Base-by-base conservation (phyloP, 148 eudicot species). In the Fagopyrum tataricum region DNA sequence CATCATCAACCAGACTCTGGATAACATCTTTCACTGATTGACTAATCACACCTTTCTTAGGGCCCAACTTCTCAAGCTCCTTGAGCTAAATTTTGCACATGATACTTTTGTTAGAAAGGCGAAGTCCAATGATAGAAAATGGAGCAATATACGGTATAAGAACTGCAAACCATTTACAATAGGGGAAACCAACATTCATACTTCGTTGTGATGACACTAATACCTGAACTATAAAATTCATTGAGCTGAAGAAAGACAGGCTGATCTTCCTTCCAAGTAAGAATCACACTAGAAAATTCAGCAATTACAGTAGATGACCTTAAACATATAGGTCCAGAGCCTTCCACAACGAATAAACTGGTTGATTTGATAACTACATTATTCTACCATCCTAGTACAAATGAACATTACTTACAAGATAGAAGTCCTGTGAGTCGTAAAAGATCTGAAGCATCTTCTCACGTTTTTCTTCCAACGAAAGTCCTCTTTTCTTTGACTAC, bases 21-120 rank as follows among this genome's bases (percentile, higher is more conserved):
- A 91, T 44, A 67, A 95, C 97, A 87, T 95, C 98, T 80, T 94
- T 95, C 69, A 95, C 98, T 67, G 98, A 91, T 67, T 95, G 98
- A 75, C 81, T 85, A 79, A 95, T 95, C 26, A 95, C 98, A 77
- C 97, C 98, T 84, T 94, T 95, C 81, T 88, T 95, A 18, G 98
- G 97, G 51, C 98, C 98, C 82, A 80, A 53, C 89, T 91, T 95
- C 87, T 95, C 98, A 76, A 95, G 98, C 85, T 91, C 98, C 86
- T 95, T 95, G 42, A 91, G 97, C 98, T 95, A 83, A 70, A 78
- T 81, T 39, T 21, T 62, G 51, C 66, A 58, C 20, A 75, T 39
- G 18, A 77, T 24, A 64, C 75, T 48, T 58, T 74, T 2, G 37
- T 74, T 39, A 61, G 18, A 43, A 40, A 7, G 10, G 17, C 18